A percentile compares a stretch with the other conserved stretches of the same genome.
Evolutionary conservation across 495 filamentous ascomycete genomes (phyloP).

Genomic region (Clohesyomyces aquaticus): DNA sequence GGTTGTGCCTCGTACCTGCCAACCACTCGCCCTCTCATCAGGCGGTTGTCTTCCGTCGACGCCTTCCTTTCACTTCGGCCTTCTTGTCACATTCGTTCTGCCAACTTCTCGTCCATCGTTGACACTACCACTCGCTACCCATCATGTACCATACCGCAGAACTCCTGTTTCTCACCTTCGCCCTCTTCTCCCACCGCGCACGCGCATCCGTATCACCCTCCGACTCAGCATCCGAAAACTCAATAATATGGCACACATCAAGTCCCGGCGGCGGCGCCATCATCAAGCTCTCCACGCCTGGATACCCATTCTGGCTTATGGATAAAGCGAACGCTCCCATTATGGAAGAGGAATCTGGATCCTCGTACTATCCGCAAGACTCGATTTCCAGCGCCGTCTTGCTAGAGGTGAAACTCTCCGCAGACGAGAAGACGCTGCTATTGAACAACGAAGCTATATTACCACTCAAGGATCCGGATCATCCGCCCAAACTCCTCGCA

Average conservation of each 20-base stretch:
- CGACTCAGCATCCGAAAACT: no score
- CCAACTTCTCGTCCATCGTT: neutral
- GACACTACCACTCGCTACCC: neutral
- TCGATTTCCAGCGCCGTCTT: slow-evolving; percentile 26
- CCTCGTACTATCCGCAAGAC: slow-evolving; percentile 11
- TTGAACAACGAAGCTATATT: slow-evolving; percentile 28
- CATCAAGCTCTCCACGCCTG: slow-evolving; percentile 30
- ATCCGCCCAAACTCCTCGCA: slow-evolving; percentile 20
- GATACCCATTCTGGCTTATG: slow-evolving; percentile 29
- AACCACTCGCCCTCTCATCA: neutral
- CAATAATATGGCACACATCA: slow-evolving; percentile 27
- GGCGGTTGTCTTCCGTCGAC: neutral
- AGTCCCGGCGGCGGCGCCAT: slow-evolving; percentile 10
- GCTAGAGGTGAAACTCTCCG: slow-evolving; percentile 30
- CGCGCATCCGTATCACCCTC: no score
- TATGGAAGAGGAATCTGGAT: slow-evolving; percentile 2
- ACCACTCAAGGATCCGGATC: slow-evolving; percentile 3
- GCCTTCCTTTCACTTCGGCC: neutral
- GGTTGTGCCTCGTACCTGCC: neutral
- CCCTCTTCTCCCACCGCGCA: no score
- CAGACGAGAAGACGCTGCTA: slow-evolving; percentile 27
- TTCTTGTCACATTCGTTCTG: neutral
- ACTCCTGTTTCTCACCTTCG: slow-evolving; percentile 11
- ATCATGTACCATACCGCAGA: slow-evolving; percentile 8
- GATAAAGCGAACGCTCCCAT: slow-evolving; percentile 30